Base-by-base conservation (phyloP, 768 basidiomycete species). In the Butyriboletus loyo region DNA sequence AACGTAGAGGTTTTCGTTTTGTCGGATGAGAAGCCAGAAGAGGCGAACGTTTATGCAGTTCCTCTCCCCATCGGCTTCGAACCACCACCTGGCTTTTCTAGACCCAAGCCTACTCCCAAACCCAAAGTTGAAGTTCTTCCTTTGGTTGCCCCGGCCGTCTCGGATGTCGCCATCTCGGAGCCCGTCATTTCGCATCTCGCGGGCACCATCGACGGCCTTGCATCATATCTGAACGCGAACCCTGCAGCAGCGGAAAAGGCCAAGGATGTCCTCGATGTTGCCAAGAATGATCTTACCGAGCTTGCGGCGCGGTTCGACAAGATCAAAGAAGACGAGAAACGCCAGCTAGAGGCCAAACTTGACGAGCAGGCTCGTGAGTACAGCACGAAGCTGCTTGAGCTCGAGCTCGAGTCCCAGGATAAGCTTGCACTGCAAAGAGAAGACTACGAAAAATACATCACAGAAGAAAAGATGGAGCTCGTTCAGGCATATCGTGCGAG, bases 171-270 rank as follows among this genome's bases (percentile, higher is more conserved):
- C 48, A 72, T 78, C 15, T 87, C 89, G 9, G 96, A 98, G 65
- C 95, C 95, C n/a, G 85, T 97, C 61, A 87, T 99, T 56, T 78
- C 85, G 5, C 92, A 98, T 63, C 86, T 99, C 10, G 96, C 94
- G 8, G 78, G 83, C 4, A 94, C 92, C 31, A 98, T 98, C 62
- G 97, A 98, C 73, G 81, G 86, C 61, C 86, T 99, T 44, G 87
- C 94, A 15, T 80, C 85, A 10, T 93, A 87, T 72, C 78, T 98
- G 27, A 85, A 85, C 36, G 75, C 85, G 22, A 86, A 89, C 59
- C 86, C 92, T 21, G 64, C 77, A 5, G 84, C 83, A 7, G 80
- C 84, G 15, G 69, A 79, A 38, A 81, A 89, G 60, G 90, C 87
- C 34, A 80, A 81, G 30, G 82, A 79, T 45, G 83, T 97, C 39